Evolutionary conservation across 83 land plant genomes (phyloP).

Genomic region (Picea abies): DNA sequence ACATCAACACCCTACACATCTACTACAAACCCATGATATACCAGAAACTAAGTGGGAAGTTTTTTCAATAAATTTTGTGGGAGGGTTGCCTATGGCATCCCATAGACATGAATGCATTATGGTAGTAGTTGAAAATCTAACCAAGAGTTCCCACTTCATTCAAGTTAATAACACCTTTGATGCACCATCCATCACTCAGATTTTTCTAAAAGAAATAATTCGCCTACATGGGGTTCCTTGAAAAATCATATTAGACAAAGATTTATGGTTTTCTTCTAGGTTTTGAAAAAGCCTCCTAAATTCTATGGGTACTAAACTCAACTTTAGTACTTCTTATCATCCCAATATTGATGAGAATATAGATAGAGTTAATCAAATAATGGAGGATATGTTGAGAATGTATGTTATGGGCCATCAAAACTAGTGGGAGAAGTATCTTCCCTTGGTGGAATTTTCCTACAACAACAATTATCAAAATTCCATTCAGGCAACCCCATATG

Average conservation of each 20-base stretch:
- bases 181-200: too few species aligned
- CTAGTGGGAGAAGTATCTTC: not conserved
- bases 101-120: too few species aligned
- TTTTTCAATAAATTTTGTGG: too few species aligned
- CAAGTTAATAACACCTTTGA: too few species aligned
- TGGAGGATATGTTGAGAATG: not conserved
- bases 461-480: not conserved
- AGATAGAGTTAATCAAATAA: not conserved
- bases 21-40: too few species aligned
- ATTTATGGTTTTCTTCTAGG: not conserved
- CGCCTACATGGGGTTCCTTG: too few species aligned
- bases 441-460: not conserved
- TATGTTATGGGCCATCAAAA: not conserved
- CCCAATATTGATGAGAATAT: not conserved
- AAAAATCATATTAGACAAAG: not conserved
- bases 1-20: too few species aligned
- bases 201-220: too few species aligned
- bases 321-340: not conserved
- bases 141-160: too few species aligned
- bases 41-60: too few species aligned
- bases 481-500: not conserved
- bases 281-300: not conserved
- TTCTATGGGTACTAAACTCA: not conserved
- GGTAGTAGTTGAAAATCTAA: too few species aligned
- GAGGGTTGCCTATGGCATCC: too few species aligned